A percentile compares a stretch with the other conserved stretches of the same genome.
Evolutionary conservation across 169 alveolate species (phyloP).

Genomic region (Plasmodium vivax): DNA sequence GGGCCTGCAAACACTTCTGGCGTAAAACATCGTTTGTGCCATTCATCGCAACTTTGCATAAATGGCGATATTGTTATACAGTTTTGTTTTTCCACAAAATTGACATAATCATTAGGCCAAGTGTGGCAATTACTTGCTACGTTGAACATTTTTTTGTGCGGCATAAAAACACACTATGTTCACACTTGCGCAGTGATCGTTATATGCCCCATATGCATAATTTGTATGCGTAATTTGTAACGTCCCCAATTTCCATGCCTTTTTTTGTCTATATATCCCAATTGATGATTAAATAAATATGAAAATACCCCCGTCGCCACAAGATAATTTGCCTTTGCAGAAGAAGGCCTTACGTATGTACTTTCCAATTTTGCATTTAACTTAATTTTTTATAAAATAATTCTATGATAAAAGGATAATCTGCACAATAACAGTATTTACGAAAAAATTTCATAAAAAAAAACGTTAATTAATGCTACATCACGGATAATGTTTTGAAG

Average conservation of each 20-base stretch:
- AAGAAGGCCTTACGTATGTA: neutral
- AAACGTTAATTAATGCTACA: neutral
- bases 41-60: neutral
- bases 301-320: neutral
- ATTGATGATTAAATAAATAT: neutral
- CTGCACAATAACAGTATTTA: neutral
- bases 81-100: neutral
- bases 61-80: neutral
- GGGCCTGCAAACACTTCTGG: neutral
- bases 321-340: neutral
- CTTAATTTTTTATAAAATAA: neutral
- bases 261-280: neutral
- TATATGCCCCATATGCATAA: neutral
- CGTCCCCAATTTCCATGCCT: neutral
- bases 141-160: neutral
- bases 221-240: neutral
- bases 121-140: neutral
- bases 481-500: neutral
- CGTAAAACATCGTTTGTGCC: neutral
- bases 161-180: neutral
- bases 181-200: neutral
- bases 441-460: neutral
- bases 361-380: neutral
- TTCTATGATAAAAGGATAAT: neutral
- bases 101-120: neutral